These are phyloP conservation scores for Perkinsus chesapeaki DNA, from an alignment of 169 alveolate genomes.

Conservation along the genomic window DNA sequence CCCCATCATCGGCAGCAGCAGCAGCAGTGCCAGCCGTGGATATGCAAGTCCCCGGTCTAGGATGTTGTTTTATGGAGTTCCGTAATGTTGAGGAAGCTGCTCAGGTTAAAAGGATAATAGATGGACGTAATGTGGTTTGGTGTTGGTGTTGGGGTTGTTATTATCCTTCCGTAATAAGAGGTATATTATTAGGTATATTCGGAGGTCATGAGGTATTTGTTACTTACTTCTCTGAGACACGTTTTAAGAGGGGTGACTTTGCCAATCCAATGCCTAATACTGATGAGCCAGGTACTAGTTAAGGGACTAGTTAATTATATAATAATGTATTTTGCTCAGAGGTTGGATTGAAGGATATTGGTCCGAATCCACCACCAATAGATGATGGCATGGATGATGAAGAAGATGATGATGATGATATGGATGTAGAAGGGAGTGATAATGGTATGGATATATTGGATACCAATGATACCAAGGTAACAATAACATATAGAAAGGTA, in stretches of 20 bases:
- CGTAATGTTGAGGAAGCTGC: background rate
- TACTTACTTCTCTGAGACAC: background rate
- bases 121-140: background rate
- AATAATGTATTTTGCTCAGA: background rate
- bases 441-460: background rate
- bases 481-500: no score
- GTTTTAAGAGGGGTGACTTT: background rate
- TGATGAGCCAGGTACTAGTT: background rate
- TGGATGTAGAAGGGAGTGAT: background rate
- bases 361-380: background rate
- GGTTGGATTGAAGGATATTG: background rate
- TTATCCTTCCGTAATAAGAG: no score
- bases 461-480: background rate
- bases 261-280: background rate
- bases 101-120: background rate
- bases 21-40: background rate
- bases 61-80: background rate
- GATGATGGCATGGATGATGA: background rate
- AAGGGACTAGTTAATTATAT: no score
- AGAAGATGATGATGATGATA: background rate
- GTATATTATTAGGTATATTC: background rate
- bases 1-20: no score
- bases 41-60: background rate
- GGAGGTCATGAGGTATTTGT: background rate
- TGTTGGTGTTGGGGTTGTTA: no score